Evolutionary conservation across 768 basidiomycete species (phyloP), one percentile per base, ranked within the genome.

Genomic region (Lentinula sp.): DNA sequence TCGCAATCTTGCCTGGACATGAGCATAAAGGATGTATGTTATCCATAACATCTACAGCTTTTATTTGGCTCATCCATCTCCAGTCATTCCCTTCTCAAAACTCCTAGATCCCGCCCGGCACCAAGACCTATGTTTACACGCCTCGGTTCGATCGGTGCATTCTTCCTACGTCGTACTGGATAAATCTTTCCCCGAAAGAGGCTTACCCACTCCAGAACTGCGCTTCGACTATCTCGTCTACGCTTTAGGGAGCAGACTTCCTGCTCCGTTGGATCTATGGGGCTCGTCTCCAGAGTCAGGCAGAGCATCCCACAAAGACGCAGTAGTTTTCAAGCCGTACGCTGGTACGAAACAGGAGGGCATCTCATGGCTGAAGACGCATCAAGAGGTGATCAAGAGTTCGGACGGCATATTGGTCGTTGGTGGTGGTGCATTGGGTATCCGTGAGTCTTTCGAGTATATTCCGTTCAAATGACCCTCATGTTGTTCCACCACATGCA

Each of bases 341-440:
- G 63, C 60, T 8, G 84, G 84, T 3, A 73, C 67, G 57, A 86
- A 85, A 68, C 20, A 66, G 0, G 81, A 81, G 60, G 79, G 79
- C 0, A 73, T 85, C 13, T 72, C 70, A 2, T 86, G 82, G 78
- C 72, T 87, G 46, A 74, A 73, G 62, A 69, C 72, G n/a, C 76
- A 78, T 59, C 87, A 88, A 66, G 67, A 68, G 37, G 69, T 73
- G 3, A 75, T 90, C 53, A 71, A 79, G 57, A 70, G 68, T 2
- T 78, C 85, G 0, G 72, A 69, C 1, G 81, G 77, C 45, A 77
- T 91, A 3, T 77, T 90, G 6, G 79, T 90, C 12, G 80, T 90
- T 2, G 89, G 90, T 1, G 88, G 86, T 10, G 89, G 90, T 0
- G 86, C 89, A 0, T 79, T 90, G 8, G 89, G 88, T 2, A 83